Evolutionary conservation across 2,329 filamentous ascomycete species (phyloP).

Genomic region (Amylocarpus encephaloides): DNA sequence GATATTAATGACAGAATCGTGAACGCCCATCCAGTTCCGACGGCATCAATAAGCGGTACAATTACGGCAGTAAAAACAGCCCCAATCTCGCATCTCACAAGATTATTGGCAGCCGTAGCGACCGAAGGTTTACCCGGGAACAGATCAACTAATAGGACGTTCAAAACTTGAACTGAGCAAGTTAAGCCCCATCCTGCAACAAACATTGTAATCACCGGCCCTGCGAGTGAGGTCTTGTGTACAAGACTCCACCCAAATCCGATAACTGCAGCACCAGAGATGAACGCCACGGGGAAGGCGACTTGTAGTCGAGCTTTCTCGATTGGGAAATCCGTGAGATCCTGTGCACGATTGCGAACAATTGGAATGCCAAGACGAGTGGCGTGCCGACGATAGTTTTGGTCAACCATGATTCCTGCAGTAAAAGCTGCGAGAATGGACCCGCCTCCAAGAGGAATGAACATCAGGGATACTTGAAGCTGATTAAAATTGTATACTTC

Average conservation of each 20-base stretch:
- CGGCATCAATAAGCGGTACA: conserved; percentile 43
- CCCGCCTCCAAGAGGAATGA: conserved; percentile 43
- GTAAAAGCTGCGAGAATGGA: conserved; percentile 39
- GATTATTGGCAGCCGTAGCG: conserved; percentile 50
- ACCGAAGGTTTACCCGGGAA: conserved; percentile 46
- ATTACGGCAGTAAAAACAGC: conserved; percentile 47
- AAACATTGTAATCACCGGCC: conserved; percentile 41
- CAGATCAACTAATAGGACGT: conserved; percentile 49
- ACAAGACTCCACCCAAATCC: conserved; percentile 48
- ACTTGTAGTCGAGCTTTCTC: conserved; percentile 45
- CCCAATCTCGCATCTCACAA: conserved; percentile 49
- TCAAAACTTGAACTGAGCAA: conserved; percentile 46
- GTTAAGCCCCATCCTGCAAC: conserved; percentile 44
- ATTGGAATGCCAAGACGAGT: conserved; percentile 45
- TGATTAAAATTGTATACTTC: conserved; percentile 55
- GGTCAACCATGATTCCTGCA: conserved; percentile 53
- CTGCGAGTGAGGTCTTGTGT: conserved; percentile 38
- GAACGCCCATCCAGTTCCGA: conserved; percentile 48
- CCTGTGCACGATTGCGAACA: conserved; percentile 45
- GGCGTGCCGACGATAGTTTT: conserved; percentile 61
- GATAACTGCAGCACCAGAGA: conserved; percentile 42
- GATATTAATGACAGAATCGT: conserved; percentile 41
- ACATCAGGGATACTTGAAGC: conserved; percentile 47
- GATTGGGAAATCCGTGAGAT: conserved; percentile 44
- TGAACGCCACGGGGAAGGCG: conserved; percentile 43